Evolutionary conservation across 768 basidiomycete species (phyloP).

Genomic region (Rhizopogon rudus): DNA sequence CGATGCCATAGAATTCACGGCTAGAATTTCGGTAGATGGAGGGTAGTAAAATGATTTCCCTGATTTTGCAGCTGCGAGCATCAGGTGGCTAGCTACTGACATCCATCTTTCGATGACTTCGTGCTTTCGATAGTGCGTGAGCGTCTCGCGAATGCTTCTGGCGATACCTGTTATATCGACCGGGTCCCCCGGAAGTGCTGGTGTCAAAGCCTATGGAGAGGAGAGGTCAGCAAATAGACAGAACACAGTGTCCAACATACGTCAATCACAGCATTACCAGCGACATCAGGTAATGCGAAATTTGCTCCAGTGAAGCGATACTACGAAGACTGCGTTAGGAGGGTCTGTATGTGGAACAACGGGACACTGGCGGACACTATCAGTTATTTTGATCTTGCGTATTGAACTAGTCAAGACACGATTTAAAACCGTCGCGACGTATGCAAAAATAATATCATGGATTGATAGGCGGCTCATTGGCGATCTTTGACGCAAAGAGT

Average conservation of each 20-base stretch:
- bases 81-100: constrained; percentile 10
- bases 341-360: not conserved
- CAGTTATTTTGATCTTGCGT: constrained; percentile 19
- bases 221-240: not conserved
- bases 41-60: constrained; percentile 10
- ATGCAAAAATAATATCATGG: constrained; percentile 28
- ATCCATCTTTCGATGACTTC: constrained; percentile 15
- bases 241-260: constrained; percentile 5
- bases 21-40: constrained; percentile 3
- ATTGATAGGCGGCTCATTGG: constrained; percentile 8
- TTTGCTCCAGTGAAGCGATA: constrained; percentile 12
- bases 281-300: constrained; percentile 14
- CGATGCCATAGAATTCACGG: constrained; percentile 18
- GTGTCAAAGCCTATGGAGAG: constrained; percentile 6
- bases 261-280: constrained; percentile 17
- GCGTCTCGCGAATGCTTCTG: constrained; percentile 9
- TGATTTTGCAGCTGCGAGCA: constrained; percentile 14
- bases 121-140: constrained; percentile 10
- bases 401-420: constrained; percentile 8
- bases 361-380: constrained; percentile 15
- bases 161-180: constrained; percentile 15
- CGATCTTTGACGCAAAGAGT: constrained; percentile 2
- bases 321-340: constrained; percentile 5
- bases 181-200: constrained; percentile 4
- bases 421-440: constrained; percentile 19